Percentiles rank a stretch among this genome's conserved stretches.
phyloP scores from a whole-genome alignment of 1,139 yeast species.

The Tardiomyces blankii region DNA sequence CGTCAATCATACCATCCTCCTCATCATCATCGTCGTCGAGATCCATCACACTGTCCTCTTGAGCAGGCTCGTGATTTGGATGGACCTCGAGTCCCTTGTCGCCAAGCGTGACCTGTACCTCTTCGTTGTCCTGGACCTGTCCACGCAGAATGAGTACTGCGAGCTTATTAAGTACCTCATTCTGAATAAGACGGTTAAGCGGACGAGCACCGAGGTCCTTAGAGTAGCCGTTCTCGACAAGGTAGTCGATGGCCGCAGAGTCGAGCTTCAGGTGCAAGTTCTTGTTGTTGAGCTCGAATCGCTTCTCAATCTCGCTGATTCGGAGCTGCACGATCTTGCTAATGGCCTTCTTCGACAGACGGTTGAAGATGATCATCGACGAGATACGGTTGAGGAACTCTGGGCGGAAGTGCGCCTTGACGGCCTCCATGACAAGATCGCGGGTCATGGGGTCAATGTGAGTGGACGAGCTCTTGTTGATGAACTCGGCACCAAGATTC shows the following conservation, averaged over 20 bases:
- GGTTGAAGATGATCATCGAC: constrained; percentile 83
- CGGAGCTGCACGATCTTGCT: constrained; percentile 84
- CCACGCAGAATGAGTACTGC: constrained; percentile 85
- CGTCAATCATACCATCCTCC: background rate
- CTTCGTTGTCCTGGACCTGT: constrained; percentile 79
- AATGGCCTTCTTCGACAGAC: constrained; percentile 83
- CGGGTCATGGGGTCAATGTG: constrained; percentile 50
- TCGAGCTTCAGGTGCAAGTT: constrained; percentile 57
- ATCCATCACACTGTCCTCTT: background rate
- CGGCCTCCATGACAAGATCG: constrained; percentile 72
- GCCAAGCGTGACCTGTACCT: constrained; percentile 53
- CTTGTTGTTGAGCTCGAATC: constrained; percentile 80
- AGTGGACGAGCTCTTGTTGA: constrained; percentile 50
- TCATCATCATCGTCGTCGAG: background rate
- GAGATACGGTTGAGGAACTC: constrained; percentile 95
- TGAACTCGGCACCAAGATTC: constrained; percentile 88
- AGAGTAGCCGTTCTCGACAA: constrained; percentile 71
- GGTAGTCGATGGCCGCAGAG: constrained; percentile 66
- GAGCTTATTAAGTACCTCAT: constrained; percentile 71
- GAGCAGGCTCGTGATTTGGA: constrained; percentile 63
- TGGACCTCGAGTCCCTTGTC: constrained; percentile 59
- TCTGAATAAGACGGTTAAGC: constrained; percentile 84
- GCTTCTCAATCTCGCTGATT: constrained; percentile 67
- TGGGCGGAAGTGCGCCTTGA: constrained; percentile 89
- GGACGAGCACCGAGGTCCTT: constrained; percentile 97